Conservation (phyloP, 345 rosid genomes). For the Alliaria petiolata region DNA sequence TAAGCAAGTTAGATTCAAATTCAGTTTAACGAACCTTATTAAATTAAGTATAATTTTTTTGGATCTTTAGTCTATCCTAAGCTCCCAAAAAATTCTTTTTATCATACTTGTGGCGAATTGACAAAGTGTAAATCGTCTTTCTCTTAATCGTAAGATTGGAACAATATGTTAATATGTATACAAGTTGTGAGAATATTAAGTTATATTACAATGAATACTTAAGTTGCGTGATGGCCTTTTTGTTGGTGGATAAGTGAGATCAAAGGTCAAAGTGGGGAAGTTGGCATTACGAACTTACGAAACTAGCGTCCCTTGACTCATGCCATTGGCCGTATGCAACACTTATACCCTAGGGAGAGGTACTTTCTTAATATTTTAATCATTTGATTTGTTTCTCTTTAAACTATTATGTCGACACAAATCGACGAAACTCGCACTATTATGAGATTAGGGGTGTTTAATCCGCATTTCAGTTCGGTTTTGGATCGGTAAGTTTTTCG, state of each 20-base stretch:
- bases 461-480: no score
- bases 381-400: neutral
- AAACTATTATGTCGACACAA: neutral
- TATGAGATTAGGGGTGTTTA: no score
- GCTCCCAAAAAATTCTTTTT: no score
- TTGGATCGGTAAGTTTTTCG: no score
- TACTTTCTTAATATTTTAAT: neutral
- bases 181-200: neutral
- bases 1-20: no score
- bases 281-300: neutral
- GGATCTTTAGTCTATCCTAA: no score
- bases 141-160: no score
- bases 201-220: neutral
- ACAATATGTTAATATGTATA: no score
- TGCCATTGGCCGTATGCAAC: conserved; percentile 9
- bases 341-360: neutral
- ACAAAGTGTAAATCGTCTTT: no score
- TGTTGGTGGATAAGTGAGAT: conserved; percentile 17
- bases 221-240: conserved; percentile 3
- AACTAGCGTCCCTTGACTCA: conserved; percentile 9
- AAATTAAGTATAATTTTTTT: no score
- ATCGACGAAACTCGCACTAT: neutral
- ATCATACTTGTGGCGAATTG: no score
- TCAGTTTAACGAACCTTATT: no score
- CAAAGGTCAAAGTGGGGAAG: conserved; percentile 24